Percentiles rank a stretch among this genome's conserved stretches.
phyloP scores from a whole-genome alignment of 2,329 filamentous ascomycete species.

The Leptographium lundbergii region DNA sequence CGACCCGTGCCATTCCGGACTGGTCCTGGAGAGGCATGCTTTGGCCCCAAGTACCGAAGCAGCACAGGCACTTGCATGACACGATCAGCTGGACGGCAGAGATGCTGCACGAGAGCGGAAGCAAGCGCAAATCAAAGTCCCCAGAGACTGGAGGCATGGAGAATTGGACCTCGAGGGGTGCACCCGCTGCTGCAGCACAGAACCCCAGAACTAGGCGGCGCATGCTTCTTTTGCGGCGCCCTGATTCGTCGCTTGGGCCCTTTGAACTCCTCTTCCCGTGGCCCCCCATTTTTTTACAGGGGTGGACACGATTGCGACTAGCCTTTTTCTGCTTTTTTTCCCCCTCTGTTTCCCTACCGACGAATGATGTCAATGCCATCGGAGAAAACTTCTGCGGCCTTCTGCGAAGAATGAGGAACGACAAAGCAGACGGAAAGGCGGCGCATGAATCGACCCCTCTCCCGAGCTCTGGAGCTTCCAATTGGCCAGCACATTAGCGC shows the following conservation, averaged over 20 bases:
- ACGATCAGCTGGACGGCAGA: neutral
- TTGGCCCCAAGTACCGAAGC: neutral
- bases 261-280: neutral
- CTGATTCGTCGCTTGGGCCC: conserved; percentile 1
- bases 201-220: neutral
- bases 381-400: neutral
- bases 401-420: neutral
- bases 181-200: neutral
- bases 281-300: neutral
- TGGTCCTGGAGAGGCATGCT: no score
- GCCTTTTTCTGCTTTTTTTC: neutral
- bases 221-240: neutral
- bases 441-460: no score
- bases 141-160: neutral
- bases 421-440: no score
- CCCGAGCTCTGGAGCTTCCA: no score
- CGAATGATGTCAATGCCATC: no score
- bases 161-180: neutral
- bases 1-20: no score
- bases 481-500: neutral
- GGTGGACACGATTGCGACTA: neutral
- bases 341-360: no score
- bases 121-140: neutral
- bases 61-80: neutral
- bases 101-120: neutral